Percentiles rank a stretch among this genome's conserved stretches.
phyloP scores from a whole-genome alignment of 2,329 filamentous ascomycete genomes.

The Alternaria ventricosa region DNA sequence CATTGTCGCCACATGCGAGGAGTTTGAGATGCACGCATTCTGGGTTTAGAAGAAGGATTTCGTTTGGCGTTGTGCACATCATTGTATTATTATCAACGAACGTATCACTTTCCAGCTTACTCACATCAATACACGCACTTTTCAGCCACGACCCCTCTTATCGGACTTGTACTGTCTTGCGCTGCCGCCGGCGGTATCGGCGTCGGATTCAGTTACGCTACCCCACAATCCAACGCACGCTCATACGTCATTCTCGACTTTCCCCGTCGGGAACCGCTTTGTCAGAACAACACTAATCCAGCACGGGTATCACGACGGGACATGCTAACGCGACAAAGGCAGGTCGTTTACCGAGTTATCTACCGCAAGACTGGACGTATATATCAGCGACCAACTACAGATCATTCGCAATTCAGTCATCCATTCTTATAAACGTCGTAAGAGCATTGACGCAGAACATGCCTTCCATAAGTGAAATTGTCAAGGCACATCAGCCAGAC shows the following conservation, averaged over 20 bases:
- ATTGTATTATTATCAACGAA: conserved; percentile 13
- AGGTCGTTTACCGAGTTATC: conserved; percentile 1
- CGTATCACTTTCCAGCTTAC: neutral
- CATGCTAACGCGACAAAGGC: conserved; percentile 10
- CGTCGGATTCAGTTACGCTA: neutral
- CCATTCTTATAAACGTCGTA: neutral
- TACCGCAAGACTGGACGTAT: neutral
- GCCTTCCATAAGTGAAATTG: conserved; percentile 37
- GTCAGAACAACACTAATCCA: neutral
- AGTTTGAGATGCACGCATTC: neutral
- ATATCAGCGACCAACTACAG: neutral
- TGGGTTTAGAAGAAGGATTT: neutral
- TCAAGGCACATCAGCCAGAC: conserved; percentile 32
- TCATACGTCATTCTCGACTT: conserved; percentile 26
- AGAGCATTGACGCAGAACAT: conserved; percentile 14
- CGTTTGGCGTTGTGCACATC: conserved; percentile 2
- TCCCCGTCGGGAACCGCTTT: conserved; percentile 27
- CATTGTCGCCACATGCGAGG: neutral
- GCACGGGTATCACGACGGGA: neutral
- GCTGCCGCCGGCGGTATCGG: neutral
- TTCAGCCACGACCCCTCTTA: neutral
- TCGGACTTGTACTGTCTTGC: neutral
- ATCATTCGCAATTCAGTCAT: neutral
- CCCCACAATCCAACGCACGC: conserved; percentile 4
- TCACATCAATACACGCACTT: neutral